Evolutionary conservation across 768 basidiomycete species (phyloP), one percentile per base, ranked within the genome.

Genomic region (Rhodotorula paludigena): DNA sequence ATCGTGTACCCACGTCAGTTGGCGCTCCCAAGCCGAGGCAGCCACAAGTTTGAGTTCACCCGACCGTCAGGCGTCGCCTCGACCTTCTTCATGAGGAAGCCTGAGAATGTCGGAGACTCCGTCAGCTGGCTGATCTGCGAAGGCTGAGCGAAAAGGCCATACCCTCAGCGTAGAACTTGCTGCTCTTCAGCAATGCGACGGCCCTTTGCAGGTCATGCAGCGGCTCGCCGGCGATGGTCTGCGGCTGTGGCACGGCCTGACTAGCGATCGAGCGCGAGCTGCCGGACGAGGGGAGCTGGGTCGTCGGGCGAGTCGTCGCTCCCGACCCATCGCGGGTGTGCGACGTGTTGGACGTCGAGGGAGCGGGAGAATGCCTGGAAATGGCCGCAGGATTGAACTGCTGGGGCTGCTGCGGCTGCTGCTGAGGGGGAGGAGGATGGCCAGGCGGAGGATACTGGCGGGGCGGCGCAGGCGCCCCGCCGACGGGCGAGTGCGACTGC

Each of bases 51-150:
- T 28, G 8, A 42, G 44, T 61, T 14, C 32, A 71, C 69, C 73
- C 86, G 83, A 30, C 90, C 89, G 76, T 89, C 87, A 1, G 89
- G 81, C 69, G 85, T 84, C n/a, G 87, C 84, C 77, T 92, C 90
- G 68, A 89, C 81, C 36, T 84, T 82, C 58, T 88, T 86, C 23
- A 89, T 81, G 28, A 93, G 84, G 59, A 69, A 73, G 7, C 72
- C 68, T 69, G 61, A 2, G 25, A 5, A 3, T 8, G 41, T 28
- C 6, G 15, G 45, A 33, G 18, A n/a, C 11, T 18, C 21, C 20
- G 20, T 57, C 38, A 57, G 55, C 35, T 48, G 20, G 45, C 5
- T 23, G 21, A 41, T 35, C 28, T 36, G 36, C 44, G 25, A 25
- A 23, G 5, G n/a, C 5, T 15, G 3, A 23, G 30, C 25, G 45